A percentile compares a stretch with the other conserved stretches of the same genome.
Conservation (phyloP, 2,329 filamentous ascomycete genomes). For the Fusarium sp. region DNA sequence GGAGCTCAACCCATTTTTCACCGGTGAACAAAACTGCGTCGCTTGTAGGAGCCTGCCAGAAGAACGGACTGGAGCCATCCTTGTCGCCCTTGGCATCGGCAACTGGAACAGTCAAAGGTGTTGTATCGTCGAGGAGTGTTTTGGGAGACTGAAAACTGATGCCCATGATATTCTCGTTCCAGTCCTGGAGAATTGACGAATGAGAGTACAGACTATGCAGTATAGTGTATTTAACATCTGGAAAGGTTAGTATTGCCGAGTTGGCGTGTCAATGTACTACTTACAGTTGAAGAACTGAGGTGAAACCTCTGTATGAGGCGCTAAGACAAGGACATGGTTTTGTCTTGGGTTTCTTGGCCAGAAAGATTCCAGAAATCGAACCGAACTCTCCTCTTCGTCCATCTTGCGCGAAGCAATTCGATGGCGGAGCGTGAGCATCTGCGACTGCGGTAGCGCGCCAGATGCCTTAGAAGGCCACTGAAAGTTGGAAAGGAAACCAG, state of each 20-base stretch:
- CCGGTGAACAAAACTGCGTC: constrained; percentile 86
- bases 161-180: constrained; percentile 73
- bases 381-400: constrained; percentile 75
- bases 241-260: constrained; percentile 26
- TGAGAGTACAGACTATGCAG: constrained; percentile 81
- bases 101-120: constrained; percentile 62
- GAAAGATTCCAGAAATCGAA: constrained; percentile 86
- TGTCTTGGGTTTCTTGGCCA: constrained; percentile 74
- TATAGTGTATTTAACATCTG: constrained; percentile 79
- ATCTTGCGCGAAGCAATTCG: constrained; percentile 72
- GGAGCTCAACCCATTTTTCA: constrained; percentile 86
- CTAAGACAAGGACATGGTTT: constrained; percentile 86
- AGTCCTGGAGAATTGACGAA: constrained; percentile 54
- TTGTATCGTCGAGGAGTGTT: constrained; percentile 69
- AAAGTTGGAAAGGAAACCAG: constrained; percentile 71
- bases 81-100: constrained; percentile 27
- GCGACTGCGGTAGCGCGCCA: constrained; percentile 55
- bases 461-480: constrained; percentile 69
- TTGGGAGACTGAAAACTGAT: constrained; percentile 82
- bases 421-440: constrained; percentile 76
- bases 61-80: constrained; percentile 66
- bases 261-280: constrained; percentile 29
- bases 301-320: constrained; percentile 82
- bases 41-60: constrained; percentile 87
- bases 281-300: constrained; percentile 83